Evolutionary conservation across 805 yeast species (phyloP).

Genomic region (Lipomyces kockii): DNA sequence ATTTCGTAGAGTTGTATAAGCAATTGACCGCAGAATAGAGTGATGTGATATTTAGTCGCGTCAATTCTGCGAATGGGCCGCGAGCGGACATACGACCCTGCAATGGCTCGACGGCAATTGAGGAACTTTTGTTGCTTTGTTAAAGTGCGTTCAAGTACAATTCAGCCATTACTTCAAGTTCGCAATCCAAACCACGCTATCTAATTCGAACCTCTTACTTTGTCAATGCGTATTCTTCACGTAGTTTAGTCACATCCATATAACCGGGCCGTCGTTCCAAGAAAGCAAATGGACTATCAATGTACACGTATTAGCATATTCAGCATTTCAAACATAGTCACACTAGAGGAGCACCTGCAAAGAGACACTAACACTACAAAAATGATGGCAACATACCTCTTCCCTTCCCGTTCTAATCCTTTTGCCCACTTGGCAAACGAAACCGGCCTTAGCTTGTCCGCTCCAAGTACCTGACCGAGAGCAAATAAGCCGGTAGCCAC

Average conservation of each 20-base stretch:
- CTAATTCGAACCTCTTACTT: not conserved
- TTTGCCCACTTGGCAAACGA: slow-evolving; percentile 34
- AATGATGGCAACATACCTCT: slow-evolving; percentile 13
- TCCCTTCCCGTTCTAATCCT: slow-evolving; percentile 23
- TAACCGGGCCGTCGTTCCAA: slow-evolving; percentile 28
- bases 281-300: slow-evolving; percentile 30
- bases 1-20: slow-evolving; percentile 22
- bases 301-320: not conserved
- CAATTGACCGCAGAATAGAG: slow-evolving; percentile 11
- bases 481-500: slow-evolving; percentile 26
- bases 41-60: not conserved
- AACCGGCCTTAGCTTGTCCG: slow-evolving; percentile 25
- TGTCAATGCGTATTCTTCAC: slow-evolving; percentile 4
- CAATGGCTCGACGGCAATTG: not conserved
- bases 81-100: not conserved
- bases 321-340: not conserved
- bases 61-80: not conserved
- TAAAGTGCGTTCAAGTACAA: not conserved
- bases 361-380: not conserved
- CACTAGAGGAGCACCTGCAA: not conserved
- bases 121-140: not conserved
- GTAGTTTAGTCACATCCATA: slow-evolving; percentile 14
- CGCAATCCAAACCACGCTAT: not conserved
- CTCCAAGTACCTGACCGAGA: slow-evolving; percentile 28
- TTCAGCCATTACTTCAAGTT: not conserved